Base-by-base conservation (phyloP, 192 early-diverging fungal species). In the Irineochytrium annulatum region DNA sequence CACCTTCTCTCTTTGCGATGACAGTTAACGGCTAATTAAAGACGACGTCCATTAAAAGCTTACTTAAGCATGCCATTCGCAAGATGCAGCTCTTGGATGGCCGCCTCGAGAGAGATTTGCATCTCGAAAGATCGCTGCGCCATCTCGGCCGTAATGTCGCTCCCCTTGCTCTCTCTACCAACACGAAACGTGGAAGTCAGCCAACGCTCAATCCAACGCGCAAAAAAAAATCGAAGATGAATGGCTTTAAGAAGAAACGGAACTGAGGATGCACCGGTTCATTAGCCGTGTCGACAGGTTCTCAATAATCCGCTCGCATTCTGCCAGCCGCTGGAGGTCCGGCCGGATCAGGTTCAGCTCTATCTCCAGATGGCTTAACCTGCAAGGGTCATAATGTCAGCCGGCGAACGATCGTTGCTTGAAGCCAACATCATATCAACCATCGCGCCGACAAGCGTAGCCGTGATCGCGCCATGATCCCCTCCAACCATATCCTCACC, bases 331-430 rank as follows among this genome's bases (percentile, higher is more conserved):
- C 34, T 51, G 52, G 5, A 63, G 33, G n/a, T 54, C 62, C 6
- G 62, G 62, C 24, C 31, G 35, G 31, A 43, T 22, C 16, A 63
- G 34, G 30, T 55, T 52, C 13, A 63, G 19, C 24, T 63, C 62
- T 26, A 45, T 52, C 52, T 63, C 62, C n/a, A 63, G 26, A 3
- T 20, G 26, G n/a, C 56, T 52, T 45, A 55, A 55, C 37, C 62
- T 30, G 6, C 16, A 20, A 0, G 27, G n/a, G 31, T 31, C 16
- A 8, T 20, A 34, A 19, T 34, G 34, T 6, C 35, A 57, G 29
- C 35, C 3, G n/a, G 17, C 35, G n/a, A 57, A 19, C 33, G 14
- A 39, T 11, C 35, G 13, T 19, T 11, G 43, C 14, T 41, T 3
- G 22, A 34, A 57, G 35, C 34, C 35, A 27, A 55, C 14, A 51